Base-by-base conservation (phyloP, 805 yeast genomes). In the Hanseniaspora thailandica region DNA sequence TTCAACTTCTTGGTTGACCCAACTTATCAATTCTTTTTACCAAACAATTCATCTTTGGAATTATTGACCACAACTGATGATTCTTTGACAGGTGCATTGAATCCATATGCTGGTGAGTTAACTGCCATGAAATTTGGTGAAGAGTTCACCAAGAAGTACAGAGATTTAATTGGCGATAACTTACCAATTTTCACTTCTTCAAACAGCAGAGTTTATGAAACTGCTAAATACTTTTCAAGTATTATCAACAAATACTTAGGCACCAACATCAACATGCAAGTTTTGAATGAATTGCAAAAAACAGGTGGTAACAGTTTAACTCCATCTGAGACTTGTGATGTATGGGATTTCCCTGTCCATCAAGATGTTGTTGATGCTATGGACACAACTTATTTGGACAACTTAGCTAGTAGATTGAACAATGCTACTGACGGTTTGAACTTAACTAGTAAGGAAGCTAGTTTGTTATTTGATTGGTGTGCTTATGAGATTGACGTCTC, bases 401-500 rank as follows among this genome's bases (percentile, higher is more conserved):
- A 65, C 20, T 85, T 86, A 28, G 75, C 81, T 6, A 63, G 63
- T n/a, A 73, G 94, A 60, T 68, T 84, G 47, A 76, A 76, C 60
- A 63, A 64, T 45, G 70, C 73, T 47, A 77, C 84, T 52, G 77
- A 78, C 3, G 82, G 80, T 2, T 69, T 71, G 57, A 69, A 77
- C 58, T 58, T 84, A 52, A 73, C 80, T 3, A 61, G 70, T 2
- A 60, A 64, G 35, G 90, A 86, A 60, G 75, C 80, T 25, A 66
- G 63, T 41, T 66, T 65, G 23, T 60, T 85, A 57, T 80, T 82
- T 60, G 69, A 72, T 12, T 74, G 80, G 67, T 85, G 94, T 67
- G 88, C 86, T 3, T 86, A 73, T 63, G 95, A 86, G 66, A 67
- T 84, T 44, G 84, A 84, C 54, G 84, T 78, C 9, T 72, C 71